phyloP scores from a whole-genome alignment of 192 early-diverging fungal genomes.

The Lobosporangium transversale region DNA sequence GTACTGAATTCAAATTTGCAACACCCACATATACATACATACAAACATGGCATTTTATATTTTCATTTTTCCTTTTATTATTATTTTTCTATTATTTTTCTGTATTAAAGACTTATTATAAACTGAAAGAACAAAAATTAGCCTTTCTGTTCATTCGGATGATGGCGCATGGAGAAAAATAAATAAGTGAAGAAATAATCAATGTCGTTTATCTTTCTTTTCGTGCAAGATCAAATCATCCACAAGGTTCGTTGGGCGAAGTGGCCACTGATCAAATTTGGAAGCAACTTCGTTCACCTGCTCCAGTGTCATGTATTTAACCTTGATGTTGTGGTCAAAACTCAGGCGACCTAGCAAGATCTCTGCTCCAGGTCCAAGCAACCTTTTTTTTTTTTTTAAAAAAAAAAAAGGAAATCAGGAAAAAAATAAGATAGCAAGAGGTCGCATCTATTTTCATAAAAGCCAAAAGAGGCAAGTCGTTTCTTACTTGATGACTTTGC shows the following conservation, averaged over 20 bases:
- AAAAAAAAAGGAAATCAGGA: too few species aligned
- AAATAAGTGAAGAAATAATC: not conserved
- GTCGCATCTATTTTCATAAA: not conserved
- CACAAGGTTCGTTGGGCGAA: slow-evolving; percentile 57
- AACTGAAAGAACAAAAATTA: not conserved
- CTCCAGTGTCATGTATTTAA: slow-evolving; percentile 56
- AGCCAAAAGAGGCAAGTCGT: not conserved
- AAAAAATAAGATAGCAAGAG: not conserved
- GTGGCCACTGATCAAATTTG: slow-evolving; percentile 66
- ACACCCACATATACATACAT: too few species aligned
- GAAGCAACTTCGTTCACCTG: slow-evolving; percentile 60
- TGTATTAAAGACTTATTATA: not conserved
- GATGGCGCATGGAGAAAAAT: too few species aligned
- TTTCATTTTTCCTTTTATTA: too few species aligned
- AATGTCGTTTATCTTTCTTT: slow-evolving; percentile 24
- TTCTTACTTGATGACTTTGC: slow-evolving; percentile 50
- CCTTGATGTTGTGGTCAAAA: slow-evolving; percentile 51
- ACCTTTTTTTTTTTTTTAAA: slow-evolving; percentile 21
- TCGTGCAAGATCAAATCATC: slow-evolving; percentile 56
- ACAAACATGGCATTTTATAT: too few species aligned
- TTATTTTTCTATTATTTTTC: too few species aligned
- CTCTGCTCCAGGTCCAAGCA: slow-evolving; percentile 63
- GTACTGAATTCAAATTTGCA: too few species aligned
- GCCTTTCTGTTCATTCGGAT: too few species aligned
- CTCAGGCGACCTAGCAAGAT: slow-evolving; percentile 58